phyloP scores from a whole-genome alignment of 805 yeast species.

The Sugiyamaella chiloensis region DNA sequence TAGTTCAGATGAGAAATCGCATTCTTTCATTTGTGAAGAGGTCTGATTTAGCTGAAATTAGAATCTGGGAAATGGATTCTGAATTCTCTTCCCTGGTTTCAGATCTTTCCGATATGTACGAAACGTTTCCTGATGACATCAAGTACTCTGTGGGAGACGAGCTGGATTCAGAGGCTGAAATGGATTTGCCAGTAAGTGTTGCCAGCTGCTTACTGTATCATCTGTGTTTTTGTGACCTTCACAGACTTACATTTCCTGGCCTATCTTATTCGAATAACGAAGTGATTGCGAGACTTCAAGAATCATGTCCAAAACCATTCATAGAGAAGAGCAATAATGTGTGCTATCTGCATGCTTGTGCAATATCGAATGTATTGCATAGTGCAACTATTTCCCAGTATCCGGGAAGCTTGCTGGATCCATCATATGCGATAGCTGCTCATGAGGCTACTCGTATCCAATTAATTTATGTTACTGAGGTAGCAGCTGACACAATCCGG shows the following conservation, averaged over 20 bases:
- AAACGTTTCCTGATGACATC: neutral
- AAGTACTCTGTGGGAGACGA: neutral
- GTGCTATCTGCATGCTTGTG: conserved; percentile 9
- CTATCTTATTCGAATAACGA: conserved; percentile 2
- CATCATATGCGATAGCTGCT: conserved; percentile 6
- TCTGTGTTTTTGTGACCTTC: conserved; percentile 7
- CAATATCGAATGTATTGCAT: neutral
- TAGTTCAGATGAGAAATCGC: neutral
- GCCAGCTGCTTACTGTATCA: conserved; percentile 5
- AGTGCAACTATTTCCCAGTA: neutral
- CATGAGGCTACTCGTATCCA: conserved; percentile 10
- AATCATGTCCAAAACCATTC: conserved; percentile 8
- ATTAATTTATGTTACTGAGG: neutral
- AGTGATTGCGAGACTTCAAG: neutral
- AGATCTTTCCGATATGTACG: neutral
- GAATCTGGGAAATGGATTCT: neutral
- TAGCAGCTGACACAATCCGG: neutral
- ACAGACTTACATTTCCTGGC: conserved; percentile 8
- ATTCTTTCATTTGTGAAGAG: conserved; percentile 6
- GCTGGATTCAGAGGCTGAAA: neutral
- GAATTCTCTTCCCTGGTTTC: neutral
- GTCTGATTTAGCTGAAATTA: conserved; percentile 2
- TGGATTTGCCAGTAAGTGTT: neutral
- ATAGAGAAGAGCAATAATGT: neutral
- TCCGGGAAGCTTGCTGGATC: conserved; percentile 1